phyloP scores from a whole-genome alignment of 768 basidiomycete species.

The Brasilioporus rufonigricans region DNA sequence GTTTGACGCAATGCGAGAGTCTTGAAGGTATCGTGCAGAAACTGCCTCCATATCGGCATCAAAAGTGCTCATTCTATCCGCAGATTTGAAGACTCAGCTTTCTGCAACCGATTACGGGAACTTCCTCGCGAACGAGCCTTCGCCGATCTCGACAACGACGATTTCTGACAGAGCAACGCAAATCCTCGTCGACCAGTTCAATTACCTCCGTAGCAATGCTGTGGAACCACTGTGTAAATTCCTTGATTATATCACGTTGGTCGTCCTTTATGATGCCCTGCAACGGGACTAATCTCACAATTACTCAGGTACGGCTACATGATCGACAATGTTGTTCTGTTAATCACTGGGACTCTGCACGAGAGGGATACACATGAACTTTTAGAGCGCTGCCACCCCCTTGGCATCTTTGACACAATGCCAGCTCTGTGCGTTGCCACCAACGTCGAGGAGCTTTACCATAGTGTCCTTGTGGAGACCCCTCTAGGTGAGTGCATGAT shows the following conservation, averaged over 20 bases:
- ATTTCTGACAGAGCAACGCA: conserved; percentile 98
- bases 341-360: conserved; percentile 96
- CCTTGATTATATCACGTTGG: conserved; percentile 96
- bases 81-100: conserved; percentile 94
- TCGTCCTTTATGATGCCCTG: conserved; percentile 17
- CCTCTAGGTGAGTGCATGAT: conserved; percentile 73
- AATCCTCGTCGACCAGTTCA: conserved; percentile 95
- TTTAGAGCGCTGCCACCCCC: conserved; percentile 92
- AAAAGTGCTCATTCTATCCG: conserved; percentile 1
- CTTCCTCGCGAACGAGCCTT: conserved; percentile 94
- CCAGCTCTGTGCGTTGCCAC: conserved; percentile 98
- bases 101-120: conserved; percentile 97
- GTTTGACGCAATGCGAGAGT: conserved; percentile 95
- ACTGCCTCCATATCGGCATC: not conserved
- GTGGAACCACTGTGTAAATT: conserved; percentile 90
- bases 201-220: conserved; percentile 87
- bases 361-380: conserved; percentile 97
- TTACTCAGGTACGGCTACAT: conserved; percentile 87
- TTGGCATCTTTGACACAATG: conserved; percentile 98
- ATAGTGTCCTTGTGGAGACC: conserved; percentile 95
- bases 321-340: conserved; percentile 98
- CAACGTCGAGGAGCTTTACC: conserved; percentile 97
- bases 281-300: conserved; percentile 1
- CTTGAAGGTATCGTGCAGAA: conserved; percentile 69
- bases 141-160: conserved; percentile 89